Percentiles rank a stretch among this genome's conserved stretches.
Evolutionary conservation across 306 rosid species (phyloP).

Genomic region (Oxytropis ochrocephala): DNA sequence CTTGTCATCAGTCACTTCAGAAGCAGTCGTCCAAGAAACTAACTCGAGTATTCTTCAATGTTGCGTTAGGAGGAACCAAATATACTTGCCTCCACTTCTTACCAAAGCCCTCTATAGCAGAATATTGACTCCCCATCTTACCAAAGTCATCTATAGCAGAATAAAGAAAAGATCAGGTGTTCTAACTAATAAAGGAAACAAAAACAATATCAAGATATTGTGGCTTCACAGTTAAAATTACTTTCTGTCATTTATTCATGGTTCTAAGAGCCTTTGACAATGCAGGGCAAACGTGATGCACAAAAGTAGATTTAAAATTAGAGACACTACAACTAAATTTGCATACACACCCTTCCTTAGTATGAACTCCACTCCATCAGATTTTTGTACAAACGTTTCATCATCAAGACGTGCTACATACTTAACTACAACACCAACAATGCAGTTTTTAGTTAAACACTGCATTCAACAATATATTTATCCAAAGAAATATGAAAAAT

Average conservation of each 20-base stretch:
- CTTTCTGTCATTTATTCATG: too few relatives aligned
- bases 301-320: too few relatives aligned
- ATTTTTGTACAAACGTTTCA: slow-evolving; percentile 47
- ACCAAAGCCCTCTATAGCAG: slow-evolving; percentile 73
- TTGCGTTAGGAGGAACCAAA: slow-evolving; percentile 67
- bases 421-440: slow-evolving; percentile 46
- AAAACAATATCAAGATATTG: background rate
- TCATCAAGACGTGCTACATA: slow-evolving; percentile 69
- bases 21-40: slow-evolving; percentile 76
- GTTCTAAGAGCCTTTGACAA: too few relatives aligned
- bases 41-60: slow-evolving; percentile 64
- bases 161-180: background rate
- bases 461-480: background rate
- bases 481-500: background rate
- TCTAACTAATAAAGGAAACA: background rate
- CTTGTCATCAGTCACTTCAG: slow-evolving; percentile 76
- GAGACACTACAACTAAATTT: background rate
- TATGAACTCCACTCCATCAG: slow-evolving; percentile 64
- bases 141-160: slow-evolving; percentile 73
- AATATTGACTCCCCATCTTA: slow-evolving; percentile 51
- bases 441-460: background rate
- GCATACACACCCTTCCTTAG: slow-evolving; percentile 48
- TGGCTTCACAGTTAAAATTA: too few relatives aligned
- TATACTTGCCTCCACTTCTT: slow-evolving; percentile 64
- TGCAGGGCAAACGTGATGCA: background rate